phyloP scores from a whole-genome alignment of 371 early-diverging fungal genomes.

The Rozella allomycis region DNA sequence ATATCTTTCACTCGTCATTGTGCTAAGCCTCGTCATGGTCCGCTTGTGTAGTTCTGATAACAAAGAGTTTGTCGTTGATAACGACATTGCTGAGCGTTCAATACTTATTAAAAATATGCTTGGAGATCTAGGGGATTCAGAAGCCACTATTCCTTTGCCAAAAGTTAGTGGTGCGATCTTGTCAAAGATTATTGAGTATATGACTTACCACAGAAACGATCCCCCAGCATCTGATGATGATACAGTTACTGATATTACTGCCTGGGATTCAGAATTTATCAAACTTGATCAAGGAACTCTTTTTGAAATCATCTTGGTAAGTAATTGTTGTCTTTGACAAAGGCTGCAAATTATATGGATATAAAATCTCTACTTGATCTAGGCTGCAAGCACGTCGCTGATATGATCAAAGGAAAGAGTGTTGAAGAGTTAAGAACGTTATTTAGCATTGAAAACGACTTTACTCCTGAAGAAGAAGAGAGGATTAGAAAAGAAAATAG shows the following conservation, averaged over 20 bases:
- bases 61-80: constrained; percentile 42
- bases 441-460: constrained; percentile 85
- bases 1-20: too few relatives aligned
- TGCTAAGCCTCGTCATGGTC: too few relatives aligned
- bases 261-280: constrained; percentile 60
- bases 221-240: constrained; percentile 25
- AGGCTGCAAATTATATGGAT: constrained; percentile 88
- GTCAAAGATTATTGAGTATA: constrained; percentile 45
- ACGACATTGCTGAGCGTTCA: constrained; percentile 61
- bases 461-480: constrained; percentile 81
- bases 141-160: constrained; percentile 45
- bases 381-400: constrained; percentile 89
- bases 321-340: too few relatives aligned
- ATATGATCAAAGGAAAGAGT: constrained; percentile 86
- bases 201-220: constrained; percentile 55
- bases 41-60: constrained; percentile 39
- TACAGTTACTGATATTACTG: constrained; percentile 39
- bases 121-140: constrained; percentile 29
- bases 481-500: constrained; percentile 42
- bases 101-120: constrained; percentile 80
- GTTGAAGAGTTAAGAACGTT: constrained; percentile 79
- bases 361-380: constrained; percentile 77
- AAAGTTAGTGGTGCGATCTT: constrained; percentile 1
- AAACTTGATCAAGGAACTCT: constrained; percentile 72
- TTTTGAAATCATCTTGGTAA: constrained; percentile 56